Percentiles rank a stretch among this genome's conserved stretches.
Evolutionary conservation across 2,329 filamentous ascomycete genomes (phyloP).

Genomic region (Fusarium fujikuroi): DNA sequence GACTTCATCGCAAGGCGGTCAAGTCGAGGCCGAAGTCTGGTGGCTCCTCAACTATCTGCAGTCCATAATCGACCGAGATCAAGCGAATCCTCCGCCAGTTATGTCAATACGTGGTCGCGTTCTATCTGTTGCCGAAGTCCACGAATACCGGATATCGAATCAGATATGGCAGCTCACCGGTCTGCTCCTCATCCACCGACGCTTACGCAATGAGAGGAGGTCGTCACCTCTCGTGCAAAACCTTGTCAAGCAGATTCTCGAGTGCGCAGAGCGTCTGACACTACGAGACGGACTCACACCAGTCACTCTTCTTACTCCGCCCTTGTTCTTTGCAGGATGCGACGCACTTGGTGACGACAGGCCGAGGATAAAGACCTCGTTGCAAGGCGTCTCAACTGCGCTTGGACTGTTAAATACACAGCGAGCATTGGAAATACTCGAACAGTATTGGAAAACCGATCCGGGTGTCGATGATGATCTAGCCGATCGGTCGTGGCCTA

Average conservation of each 20-base stretch:
- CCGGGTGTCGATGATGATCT: constrained; percentile 19
- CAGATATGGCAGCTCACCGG: constrained; percentile 34
- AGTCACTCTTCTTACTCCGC: constrained; percentile 24
- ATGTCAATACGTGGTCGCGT: constrained; percentile 19
- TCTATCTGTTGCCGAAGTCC: constrained; percentile 17
- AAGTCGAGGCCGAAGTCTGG: constrained; percentile 5
- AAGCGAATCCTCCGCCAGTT: constrained; percentile 17
- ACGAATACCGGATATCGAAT: constrained; percentile 30
- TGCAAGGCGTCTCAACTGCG: constrained; percentile 24
- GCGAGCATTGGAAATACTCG: constrained; percentile 26
- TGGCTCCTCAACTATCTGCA: constrained; percentile 27
- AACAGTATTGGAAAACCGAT: constrained; percentile 22
- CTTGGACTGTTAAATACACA: constrained; percentile 27
- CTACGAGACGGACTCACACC: constrained; percentile 30
- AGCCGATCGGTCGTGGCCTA: constrained; percentile 21
- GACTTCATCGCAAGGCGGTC: not conserved
- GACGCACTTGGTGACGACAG: constrained; percentile 26
- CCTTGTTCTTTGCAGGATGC: constrained; percentile 29
- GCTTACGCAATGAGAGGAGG: constrained; percentile 14
- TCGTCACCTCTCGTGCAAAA: constrained; percentile 16
- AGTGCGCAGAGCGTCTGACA: constrained; percentile 17
- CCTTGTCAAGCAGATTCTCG: constrained; percentile 13
- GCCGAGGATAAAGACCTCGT: constrained; percentile 14
- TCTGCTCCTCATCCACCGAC: constrained; percentile 27
- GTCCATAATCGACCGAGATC: constrained; percentile 23